Percentiles rank a stretch among this genome's conserved stretches.
Conservation (phyloP, 805 yeast genomes). For the Starmerella ratchasimensis region DNA sequence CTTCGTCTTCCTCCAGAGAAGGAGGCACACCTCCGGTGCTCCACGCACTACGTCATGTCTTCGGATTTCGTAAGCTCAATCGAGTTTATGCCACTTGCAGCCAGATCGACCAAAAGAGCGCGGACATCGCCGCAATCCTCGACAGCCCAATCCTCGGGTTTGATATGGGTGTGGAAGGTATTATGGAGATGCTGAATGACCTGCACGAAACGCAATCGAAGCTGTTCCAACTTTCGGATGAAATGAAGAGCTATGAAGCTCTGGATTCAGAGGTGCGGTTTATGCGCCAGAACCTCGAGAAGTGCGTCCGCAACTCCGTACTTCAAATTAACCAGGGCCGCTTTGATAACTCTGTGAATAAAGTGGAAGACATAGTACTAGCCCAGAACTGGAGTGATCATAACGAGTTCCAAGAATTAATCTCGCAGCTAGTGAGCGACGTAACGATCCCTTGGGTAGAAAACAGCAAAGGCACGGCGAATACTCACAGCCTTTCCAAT, state of each 20-base stretch:
- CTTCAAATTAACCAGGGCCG: background rate
- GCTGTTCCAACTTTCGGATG: slow-evolving; percentile 7
- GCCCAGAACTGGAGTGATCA: slow-evolving; percentile 3
- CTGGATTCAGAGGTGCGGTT: slow-evolving; percentile 8
- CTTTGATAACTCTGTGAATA: background rate
- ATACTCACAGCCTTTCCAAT: too few species aligned
- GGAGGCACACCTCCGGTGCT: too few species aligned
- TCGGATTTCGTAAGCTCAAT: slow-evolving; percentile 13
- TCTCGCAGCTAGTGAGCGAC: background rate
- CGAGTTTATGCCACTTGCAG: background rate
- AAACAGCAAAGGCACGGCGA: background rate
- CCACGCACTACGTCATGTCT: slow-evolving; percentile 3
- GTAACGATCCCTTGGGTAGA: background rate
- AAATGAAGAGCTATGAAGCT: background rate
- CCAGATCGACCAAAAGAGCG: background rate
- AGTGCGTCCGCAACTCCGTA: slow-evolving; percentile 8
- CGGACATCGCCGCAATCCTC: background rate
- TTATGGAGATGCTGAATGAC: slow-evolving; percentile 1
- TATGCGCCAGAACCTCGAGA: slow-evolving; percentile 11
- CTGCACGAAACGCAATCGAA: slow-evolving; percentile 5
- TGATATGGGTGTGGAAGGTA: slow-evolving; percentile 2
- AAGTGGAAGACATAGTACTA: background rate
- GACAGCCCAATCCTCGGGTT: slow-evolving; percentile 1
- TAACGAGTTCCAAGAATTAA: slow-evolving; percentile 1
- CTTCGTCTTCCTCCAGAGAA: too few species aligned